Conservation (phyloP, 495 filamentous ascomycete species). For the Penicillium salamii region DNA sequence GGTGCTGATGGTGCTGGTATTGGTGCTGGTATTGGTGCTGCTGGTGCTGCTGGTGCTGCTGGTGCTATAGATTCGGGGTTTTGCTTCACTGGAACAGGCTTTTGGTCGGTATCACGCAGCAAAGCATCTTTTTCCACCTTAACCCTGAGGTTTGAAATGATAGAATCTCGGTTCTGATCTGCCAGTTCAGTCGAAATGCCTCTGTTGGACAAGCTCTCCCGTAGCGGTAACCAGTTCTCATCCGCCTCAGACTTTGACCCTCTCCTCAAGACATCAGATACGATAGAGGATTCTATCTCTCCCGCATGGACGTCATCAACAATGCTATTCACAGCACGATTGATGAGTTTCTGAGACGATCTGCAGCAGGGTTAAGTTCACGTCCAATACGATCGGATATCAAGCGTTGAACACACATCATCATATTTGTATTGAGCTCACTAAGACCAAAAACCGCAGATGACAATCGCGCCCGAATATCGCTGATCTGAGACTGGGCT, state of each 20-base stretch:
- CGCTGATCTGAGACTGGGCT: constrained; percentile 1
- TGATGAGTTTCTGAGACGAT: constrained; percentile 15
- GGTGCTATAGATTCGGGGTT: background rate
- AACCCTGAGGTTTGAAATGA: constrained; percentile 9
- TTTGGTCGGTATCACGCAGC: background rate
- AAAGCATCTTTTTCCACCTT: constrained; percentile 9
- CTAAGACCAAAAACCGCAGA: constrained; percentile 15
- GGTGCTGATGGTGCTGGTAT: no score
- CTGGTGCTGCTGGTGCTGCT: no score
- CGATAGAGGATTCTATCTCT: background rate
- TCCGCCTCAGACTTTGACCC: constrained; percentile 1
- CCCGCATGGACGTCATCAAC: constrained; percentile 9
- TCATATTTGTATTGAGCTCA: constrained; percentile 18
- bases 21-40: no score
- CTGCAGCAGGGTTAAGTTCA: constrained; percentile 4
- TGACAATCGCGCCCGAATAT: constrained; percentile 13
- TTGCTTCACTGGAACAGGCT: background rate
- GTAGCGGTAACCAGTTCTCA: constrained; percentile 13
- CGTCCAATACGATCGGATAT: background rate
- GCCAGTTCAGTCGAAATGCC: constrained; percentile 11
- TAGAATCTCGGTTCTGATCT: constrained; percentile 10
- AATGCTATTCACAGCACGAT: constrained; percentile 3
- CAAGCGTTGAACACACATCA: constrained; percentile 12
- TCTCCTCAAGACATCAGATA: constrained; percentile 4
- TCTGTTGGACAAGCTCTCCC: constrained; percentile 4